Evolutionary conservation across 306 rosid genomes (phyloP), one percentile per base, ranked within the genome.

Genomic region (Adenanthera pavonina): DNA sequence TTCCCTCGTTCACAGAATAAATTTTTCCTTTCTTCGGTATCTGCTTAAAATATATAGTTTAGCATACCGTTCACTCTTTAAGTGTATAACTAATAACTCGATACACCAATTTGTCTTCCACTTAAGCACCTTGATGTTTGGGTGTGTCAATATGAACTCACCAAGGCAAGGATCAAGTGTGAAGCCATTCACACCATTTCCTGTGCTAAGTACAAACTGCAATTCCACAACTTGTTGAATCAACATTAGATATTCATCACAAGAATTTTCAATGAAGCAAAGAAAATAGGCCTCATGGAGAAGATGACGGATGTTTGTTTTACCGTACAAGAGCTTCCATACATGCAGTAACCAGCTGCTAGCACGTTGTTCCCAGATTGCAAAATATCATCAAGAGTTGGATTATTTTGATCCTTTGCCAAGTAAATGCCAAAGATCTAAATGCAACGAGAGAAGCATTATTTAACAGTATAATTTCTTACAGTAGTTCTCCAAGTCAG

Each of bases 291-390:
- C 38, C 66, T 10, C 10, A 25, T 60, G 0, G 14, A 30, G 66
- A 30, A 11, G 3, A 60, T 10, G 3, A 60, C 3, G 40, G 40
- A 60, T 30, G 66, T 60, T 38, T 80, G 65, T 48, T 81, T 72
- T 93, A 93, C 99, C 87, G 91, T 95, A 97, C 99, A 95, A 81
- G 97, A 95, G 90, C 99, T 95, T 76, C 98, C 98, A 72, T 95
- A 95, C 97, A 95, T 91, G 91, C 98, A 95, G 81, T 95, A 95
- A 80, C 99, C 99, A 71, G 99, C 98, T 72, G 97, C 98, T 79
- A 95, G 2, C 89, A 92, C 75, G 34, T 69, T 85, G 82, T 69
- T 93, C 56, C 99, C 99, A 30, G 98, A 90, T 89, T 90, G 98
- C 89, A 95, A 72, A 44, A 90, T 94, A 57, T 90, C 94, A 69